These are phyloP conservation scores for Aspergillus sojae DNA, from an alignment of 2,329 filamentous ascomycete genomes.

Conservation along the genomic window DNA sequence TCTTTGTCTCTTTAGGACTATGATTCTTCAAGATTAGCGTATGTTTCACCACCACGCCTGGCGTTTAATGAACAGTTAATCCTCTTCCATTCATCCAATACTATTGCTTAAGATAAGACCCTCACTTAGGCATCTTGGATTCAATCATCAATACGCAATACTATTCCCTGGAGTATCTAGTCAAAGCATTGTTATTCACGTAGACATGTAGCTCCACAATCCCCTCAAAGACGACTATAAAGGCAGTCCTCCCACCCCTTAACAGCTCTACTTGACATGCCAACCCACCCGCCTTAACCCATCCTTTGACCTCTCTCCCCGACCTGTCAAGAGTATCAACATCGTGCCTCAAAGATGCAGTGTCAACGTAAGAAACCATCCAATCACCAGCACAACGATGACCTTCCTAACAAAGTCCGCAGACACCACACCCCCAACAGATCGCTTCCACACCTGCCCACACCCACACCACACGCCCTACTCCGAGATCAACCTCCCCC, in stretches of 20 bases:
- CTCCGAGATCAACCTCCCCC: conserved; percentile 22
- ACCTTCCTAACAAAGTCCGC: conserved; percentile 6
- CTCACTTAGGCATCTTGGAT: neutral
- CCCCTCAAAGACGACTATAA: neutral
- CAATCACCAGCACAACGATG: neutral
- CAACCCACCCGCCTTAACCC: neutral
- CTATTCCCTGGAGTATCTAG: neutral
- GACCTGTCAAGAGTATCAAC: neutral
- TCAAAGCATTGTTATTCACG: neutral
- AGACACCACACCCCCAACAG: conserved; percentile 14
- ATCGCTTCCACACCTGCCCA: conserved; percentile 25
- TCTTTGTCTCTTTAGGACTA: neutral
- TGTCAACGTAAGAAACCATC: neutral
- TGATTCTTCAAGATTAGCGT: neutral
- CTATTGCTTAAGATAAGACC: neutral
- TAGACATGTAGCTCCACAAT: neutral
- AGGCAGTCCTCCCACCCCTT: neutral
- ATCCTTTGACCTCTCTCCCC: neutral
- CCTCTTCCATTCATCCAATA: neutral
- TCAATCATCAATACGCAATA: neutral
- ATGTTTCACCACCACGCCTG: neutral
- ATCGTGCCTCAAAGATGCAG: neutral
- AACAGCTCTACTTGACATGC: neutral
- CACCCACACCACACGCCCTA: conserved; percentile 26
- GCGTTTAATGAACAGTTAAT: neutral